phyloP scores from a whole-genome alignment of 495 filamentous ascomycete genomes.

The Xylaria palmicola region DNA sequence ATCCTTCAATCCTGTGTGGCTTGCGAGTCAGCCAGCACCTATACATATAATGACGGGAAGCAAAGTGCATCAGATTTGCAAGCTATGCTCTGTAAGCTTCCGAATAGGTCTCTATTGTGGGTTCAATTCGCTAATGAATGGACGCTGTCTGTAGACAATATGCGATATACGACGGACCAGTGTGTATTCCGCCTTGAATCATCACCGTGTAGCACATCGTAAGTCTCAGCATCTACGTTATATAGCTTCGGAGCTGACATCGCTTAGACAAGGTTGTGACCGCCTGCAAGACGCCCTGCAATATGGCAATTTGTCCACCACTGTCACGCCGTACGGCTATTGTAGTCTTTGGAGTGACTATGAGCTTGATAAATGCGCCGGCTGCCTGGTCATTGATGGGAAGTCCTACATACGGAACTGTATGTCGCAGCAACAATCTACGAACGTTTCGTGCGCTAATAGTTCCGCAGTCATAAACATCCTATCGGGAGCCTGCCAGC shows the following conservation, averaged over 20 bases:
- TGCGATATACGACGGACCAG: slow-evolving; percentile 39
- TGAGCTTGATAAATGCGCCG: slow-evolving; percentile 32
- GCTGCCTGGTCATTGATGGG: slow-evolving; percentile 31
- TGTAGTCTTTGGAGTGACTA: slow-evolving; percentile 39
- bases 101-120: not conserved
- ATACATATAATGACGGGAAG: slow-evolving; percentile 19
- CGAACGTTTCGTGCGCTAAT: slow-evolving; percentile 6
- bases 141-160: slow-evolving; percentile 39
- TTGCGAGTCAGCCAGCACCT: slow-evolving; percentile 43
- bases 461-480: slow-evolving; percentile 37
- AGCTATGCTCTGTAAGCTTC: slow-evolving; percentile 41
- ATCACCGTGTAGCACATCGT: slow-evolving; percentile 45
- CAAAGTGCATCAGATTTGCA: slow-evolving; percentile 36
- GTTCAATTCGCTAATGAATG: not conserved
- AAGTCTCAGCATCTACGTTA: slow-evolving; percentile 9
- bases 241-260: not conserved
- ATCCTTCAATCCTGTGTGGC: slow-evolving; percentile 43
- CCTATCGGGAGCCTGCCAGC: slow-evolving; percentile 47
- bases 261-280: slow-evolving; percentile 39
- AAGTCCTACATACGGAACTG: slow-evolving; percentile 42
- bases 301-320: slow-evolving; percentile 36
- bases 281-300: slow-evolving; percentile 35
- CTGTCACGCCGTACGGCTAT: slow-evolving; percentile 37
- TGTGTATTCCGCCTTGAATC: slow-evolving; percentile 37
- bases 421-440: slow-evolving; percentile 12